Percentiles rank a stretch among this genome's conserved stretches.
These are phyloP conservation scores for Ustilago hordei DNA, from an alignment of 1,284 basidiomycete genomes.

Conservation along the genomic window DNA sequence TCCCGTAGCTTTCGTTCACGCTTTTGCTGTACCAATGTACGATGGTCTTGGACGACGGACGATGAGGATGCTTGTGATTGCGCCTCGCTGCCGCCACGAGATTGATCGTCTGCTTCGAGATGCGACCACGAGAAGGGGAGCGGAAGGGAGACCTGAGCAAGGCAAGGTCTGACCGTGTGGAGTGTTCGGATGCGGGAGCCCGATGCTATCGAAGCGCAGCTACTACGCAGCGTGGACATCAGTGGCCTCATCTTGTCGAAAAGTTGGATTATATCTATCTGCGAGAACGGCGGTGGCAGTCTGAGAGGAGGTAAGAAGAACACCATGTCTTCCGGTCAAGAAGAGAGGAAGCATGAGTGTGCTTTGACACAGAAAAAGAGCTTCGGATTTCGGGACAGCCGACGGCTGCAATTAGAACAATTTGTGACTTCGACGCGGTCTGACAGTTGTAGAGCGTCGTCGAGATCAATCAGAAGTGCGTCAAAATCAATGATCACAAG, in stretches of 20 bases:
- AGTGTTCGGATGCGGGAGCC: conserved; percentile 18
- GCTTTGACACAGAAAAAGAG: too few species aligned
- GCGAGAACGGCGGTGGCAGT: too few species aligned
- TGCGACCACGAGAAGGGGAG: conserved; percentile 45
- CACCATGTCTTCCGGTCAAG: too few species aligned
- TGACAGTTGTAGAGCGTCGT: too few species aligned
- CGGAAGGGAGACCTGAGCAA: conserved; percentile 36
- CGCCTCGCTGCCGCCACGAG: conserved; percentile 5
- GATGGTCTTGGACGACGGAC: conserved; percentile 17
- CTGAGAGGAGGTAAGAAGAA: too few species aligned
- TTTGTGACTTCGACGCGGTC: too few species aligned
- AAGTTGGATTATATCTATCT: too few species aligned
- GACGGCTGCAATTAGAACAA: too few species aligned
- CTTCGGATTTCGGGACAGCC: too few species aligned
- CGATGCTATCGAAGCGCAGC: conserved; percentile 12
- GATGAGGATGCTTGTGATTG: not conserved
- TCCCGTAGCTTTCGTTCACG: conserved; percentile 58
- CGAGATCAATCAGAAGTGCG: too few species aligned
- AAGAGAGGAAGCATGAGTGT: too few species aligned
- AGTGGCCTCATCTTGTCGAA: conserved; percentile 19
- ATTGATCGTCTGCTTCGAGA: conserved; percentile 29
- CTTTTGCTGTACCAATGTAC: conserved; percentile 39
- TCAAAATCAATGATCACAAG: too few species aligned
- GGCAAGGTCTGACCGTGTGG: conserved; percentile 17
- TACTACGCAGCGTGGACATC: conserved; percentile 1